These are phyloP conservation scores for Cinchona pubescens DNA, from an alignment of 257 asterid species.

Conservation along the genomic window DNA sequence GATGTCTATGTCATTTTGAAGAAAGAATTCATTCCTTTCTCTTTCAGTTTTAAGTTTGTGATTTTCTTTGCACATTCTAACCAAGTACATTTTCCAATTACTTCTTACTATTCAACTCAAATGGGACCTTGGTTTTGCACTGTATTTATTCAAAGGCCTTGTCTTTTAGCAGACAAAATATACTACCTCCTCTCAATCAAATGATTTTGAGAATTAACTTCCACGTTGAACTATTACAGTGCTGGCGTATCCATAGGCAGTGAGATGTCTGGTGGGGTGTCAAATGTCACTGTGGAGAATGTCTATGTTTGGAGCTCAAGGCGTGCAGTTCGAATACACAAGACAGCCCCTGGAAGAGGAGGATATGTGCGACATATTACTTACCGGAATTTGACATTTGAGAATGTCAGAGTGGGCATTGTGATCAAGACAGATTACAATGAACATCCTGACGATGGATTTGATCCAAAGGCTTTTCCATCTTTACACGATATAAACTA, in stretches of 20 bases:
- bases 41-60: neutral
- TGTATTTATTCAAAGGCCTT: neutral
- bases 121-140: neutral
- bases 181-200: neutral
- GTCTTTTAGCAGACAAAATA: neutral
- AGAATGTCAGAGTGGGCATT: conserved; percentile 76
- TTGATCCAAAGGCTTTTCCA: conserved; percentile 78
- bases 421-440: conserved; percentile 93
- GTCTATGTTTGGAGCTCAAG: conserved; percentile 76
- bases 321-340: conserved; percentile 91
- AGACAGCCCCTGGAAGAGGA: conserved; percentile 93
- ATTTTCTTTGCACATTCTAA: neutral
- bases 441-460: conserved; percentile 79
- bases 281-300: conserved; percentile 79
- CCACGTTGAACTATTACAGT: conserved; percentile 38
- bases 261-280: conserved; percentile 97
- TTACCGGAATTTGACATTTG: conserved; percentile 69
- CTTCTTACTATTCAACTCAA: neutral
- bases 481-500: conserved; percentile 66
- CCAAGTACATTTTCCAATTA: neutral
- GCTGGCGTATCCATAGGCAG: conserved; percentile 98
- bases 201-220: neutral
- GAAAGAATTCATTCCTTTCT: neutral
- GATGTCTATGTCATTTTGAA: neutral
- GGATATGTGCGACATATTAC: conserved; percentile 71